A percentile compares a stretch with the other conserved stretches of the same genome.
Evolutionary conservation across 2,329 filamentous ascomycete genomes (phyloP).

Genomic region (Microdochium paspali): DNA sequence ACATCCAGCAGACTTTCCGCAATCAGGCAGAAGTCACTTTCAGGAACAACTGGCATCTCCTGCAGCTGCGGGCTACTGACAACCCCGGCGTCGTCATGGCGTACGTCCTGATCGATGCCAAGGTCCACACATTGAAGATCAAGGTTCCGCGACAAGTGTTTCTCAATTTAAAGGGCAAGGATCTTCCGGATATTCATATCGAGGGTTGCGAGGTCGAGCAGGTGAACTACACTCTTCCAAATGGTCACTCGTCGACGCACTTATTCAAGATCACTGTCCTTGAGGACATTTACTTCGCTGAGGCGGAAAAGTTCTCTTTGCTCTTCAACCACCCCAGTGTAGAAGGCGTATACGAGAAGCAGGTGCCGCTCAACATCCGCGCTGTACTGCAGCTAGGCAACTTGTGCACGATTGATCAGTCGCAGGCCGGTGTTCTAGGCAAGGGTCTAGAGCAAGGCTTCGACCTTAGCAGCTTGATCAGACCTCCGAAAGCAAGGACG

Average conservation of each 20-base stretch:
- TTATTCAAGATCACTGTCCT: constrained; percentile 89
- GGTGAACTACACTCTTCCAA: constrained; percentile 85
- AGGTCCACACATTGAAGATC: constrained; percentile 80
- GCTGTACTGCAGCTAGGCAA: constrained; percentile 87
- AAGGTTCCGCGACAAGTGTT: constrained; percentile 85
- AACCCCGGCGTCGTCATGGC: constrained; percentile 79
- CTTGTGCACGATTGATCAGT: constrained; percentile 86
- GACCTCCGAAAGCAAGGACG: constrained; percentile 50
- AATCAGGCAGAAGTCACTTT: constrained; percentile 88
- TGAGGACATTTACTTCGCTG: constrained; percentile 78
- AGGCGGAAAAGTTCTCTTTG: constrained; percentile 71
- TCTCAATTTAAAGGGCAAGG: constrained; percentile 80
- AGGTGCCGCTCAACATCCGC: constrained; percentile 77
- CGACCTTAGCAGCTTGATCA: constrained; percentile 67
- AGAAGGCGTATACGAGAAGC: constrained; percentile 94
- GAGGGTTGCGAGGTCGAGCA: constrained; percentile 84
- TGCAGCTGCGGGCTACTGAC: constrained; percentile 77
- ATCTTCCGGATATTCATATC: constrained; percentile 81
- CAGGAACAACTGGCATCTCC: constrained; percentile 87
- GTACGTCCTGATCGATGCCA: constrained; percentile 87
- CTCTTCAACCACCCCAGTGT: constrained; percentile 90
- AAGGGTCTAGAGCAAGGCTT: constrained; percentile 92
- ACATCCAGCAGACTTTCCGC: constrained; percentile 66
- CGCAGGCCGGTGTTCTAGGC: constrained; percentile 80
- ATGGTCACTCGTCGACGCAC: constrained; percentile 88